A percentile compares a stretch with the other conserved stretches of the same genome.
These are phyloP conservation scores for Baeospora myosura DNA, from an alignment of 1,284 basidiomycete genomes.

Conservation along the genomic window DNA sequence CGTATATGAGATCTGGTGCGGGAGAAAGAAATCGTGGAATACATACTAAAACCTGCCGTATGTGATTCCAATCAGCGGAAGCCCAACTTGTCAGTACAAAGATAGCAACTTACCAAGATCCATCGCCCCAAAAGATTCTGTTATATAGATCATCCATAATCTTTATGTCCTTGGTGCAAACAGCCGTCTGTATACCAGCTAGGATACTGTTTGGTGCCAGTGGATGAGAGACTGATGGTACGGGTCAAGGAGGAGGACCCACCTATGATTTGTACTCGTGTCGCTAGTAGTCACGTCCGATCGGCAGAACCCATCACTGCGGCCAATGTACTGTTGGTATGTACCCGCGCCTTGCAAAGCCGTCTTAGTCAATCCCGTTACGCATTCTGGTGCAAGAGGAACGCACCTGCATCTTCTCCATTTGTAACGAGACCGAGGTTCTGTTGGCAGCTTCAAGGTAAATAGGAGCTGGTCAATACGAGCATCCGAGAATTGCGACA, in stretches of 20 bases:
- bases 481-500: not conserved
- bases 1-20: too few species aligned
- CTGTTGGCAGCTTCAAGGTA: too few species aligned
- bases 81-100: too few species aligned
- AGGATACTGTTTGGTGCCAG: conserved; percentile 15
- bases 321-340: conserved; percentile 9
- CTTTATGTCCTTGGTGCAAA: conserved; percentile 17
- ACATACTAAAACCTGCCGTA: too few species aligned
- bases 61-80: too few species aligned
- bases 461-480: too few species aligned
- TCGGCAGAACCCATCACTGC: too few species aligned
- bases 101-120: conserved; percentile 18
- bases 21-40: too few species aligned
- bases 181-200: conserved; percentile 14
- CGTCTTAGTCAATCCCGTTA: too few species aligned
- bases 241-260: not conserved
- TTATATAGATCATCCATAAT: conserved; percentile 17
- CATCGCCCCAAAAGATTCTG: conserved; percentile 16
- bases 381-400: too few species aligned
- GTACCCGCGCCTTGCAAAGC: conserved; percentile 7
- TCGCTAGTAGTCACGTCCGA: conserved; percentile 2
- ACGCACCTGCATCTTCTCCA: too few species aligned
- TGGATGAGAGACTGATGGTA: not conserved
- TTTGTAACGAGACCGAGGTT: too few species aligned
- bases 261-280: conserved; percentile 18